Percentiles rank a stretch among this genome's conserved stretches.
Evolutionary conservation across 2,329 filamentous ascomycete species (phyloP).

Genomic region (Phaeosphaeria sp.): DNA sequence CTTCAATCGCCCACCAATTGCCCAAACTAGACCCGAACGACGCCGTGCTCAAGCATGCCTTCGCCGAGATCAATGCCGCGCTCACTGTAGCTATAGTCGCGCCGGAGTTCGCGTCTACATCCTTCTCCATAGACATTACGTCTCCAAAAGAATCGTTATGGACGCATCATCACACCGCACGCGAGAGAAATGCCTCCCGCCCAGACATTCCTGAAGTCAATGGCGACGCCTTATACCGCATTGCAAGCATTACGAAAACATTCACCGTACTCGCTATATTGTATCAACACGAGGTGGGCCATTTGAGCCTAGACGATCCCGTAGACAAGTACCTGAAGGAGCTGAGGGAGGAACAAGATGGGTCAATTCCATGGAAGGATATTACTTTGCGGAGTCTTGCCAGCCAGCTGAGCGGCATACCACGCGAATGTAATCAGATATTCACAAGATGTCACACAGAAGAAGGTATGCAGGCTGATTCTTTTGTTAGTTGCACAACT

Average conservation of each 20-base stretch:
- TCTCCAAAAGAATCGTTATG: slow-evolving; percentile 48
- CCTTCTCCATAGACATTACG: slow-evolving; percentile 52
- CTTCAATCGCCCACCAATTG: slow-evolving; percentile 48
- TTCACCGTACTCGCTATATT: slow-evolving; percentile 45
- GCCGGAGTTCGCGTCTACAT: slow-evolving; percentile 42
- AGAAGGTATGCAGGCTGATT: slow-evolving; percentile 35
- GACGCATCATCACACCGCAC: slow-evolving; percentile 49
- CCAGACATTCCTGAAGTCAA: slow-evolving; percentile 47
- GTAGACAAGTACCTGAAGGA: slow-evolving; percentile 43
- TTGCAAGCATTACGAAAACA: slow-evolving; percentile 47
- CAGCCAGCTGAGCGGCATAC: slow-evolving; percentile 52
- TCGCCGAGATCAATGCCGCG: slow-evolving; percentile 34
- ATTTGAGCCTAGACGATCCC: slow-evolving; percentile 44
- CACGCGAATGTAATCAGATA: slow-evolving; percentile 45
- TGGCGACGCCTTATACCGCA: slow-evolving; percentile 50
- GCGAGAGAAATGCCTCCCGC: slow-evolving; percentile 43
- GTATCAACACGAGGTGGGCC: slow-evolving; percentile 41
- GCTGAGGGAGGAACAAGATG: slow-evolving; percentile 35
- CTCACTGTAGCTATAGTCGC: slow-evolving; percentile 33
- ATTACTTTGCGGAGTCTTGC: slow-evolving; percentile 53
- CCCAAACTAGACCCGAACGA: slow-evolving; percentile 39
- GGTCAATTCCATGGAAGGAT: slow-evolving; percentile 49
- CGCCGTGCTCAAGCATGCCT: slow-evolving; percentile 36
- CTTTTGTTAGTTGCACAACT: slow-evolving; percentile 33
- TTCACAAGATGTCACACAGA: slow-evolving; percentile 15